Evolutionary conservation across 306 rosid species (phyloP), one percentile per base, ranked within the genome.

Genomic region (Fragaria vesca): DNA sequence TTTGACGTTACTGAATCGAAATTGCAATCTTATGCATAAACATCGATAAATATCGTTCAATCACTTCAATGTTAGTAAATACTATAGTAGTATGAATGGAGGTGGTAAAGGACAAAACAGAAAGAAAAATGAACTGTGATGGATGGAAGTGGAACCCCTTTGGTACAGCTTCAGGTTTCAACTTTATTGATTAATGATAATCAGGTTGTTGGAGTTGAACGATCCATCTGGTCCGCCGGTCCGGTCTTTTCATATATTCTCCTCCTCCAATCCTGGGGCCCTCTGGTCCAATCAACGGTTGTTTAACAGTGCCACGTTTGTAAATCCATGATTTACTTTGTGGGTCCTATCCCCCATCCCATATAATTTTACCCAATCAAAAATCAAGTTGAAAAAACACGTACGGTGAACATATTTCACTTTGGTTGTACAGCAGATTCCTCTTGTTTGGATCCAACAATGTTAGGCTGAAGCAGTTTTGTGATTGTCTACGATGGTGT

Each of bases 141-240:
- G 36, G 36, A 6, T 60, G 38, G 43, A 30, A 28, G 9, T 69
- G 55, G 55, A 17, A 5, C 20, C 6, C 66, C 63, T 17, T 21
- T n/a, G 45, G 36, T 38, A 76, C 69, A 54, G 46, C 71, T 62
- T 63, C 66, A 57, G 32, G 34, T 76, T 76, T 30, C 47, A 47
- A 21, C 81, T 81, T 76, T 81, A 10, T 66, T 72, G 74, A 76
- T 81, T 66, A 43, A 74, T 24, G 54, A 55, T 76, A 61, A 57
- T 72, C 71, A 8, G 85, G 57, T 73, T 26, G 38, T 26, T 60
- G 34, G 16, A 58, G n/a, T 16, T 63, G 42, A 30, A 8, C 8
- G 46, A 17, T 16, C 45, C 69, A 34, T 65, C 69, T 34, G 70
- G 38, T 60, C 18, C 20, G 36, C 38, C 10, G 18, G 16, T 36